These are phyloP conservation scores for Pyrus bretschneideri DNA, from an alignment of 306 rosid genomes.

Conservation along the genomic window DNA sequence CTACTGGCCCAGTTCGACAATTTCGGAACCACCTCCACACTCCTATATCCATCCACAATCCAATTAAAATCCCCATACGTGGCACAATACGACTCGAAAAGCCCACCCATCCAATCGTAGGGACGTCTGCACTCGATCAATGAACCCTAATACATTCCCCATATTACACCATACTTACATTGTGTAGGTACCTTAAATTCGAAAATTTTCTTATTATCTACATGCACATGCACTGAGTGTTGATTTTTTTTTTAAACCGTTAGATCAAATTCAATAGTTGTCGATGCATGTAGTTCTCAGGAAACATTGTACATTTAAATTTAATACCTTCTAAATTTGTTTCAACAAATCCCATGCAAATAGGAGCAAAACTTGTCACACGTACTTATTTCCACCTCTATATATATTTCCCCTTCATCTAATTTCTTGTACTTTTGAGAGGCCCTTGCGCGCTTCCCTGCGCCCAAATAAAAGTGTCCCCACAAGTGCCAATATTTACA, in stretches of 20 bases:
- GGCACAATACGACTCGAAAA: not conserved
- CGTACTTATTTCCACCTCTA: not conserved
- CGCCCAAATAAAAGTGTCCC: not conserved
- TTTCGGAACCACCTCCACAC: not conserved
- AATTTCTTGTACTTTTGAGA: constrained; percentile 5
- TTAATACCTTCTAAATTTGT: not conserved
- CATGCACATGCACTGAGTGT: not conserved
- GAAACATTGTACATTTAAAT: too few species aligned
- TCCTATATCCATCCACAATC: not conserved
- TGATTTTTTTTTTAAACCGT: too few species aligned
- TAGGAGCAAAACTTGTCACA: not conserved
- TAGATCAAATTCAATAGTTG: too few species aligned
- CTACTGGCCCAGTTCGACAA: not conserved
- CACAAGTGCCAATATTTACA: not conserved
- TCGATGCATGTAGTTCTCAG: too few species aligned
- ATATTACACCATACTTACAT: too few species aligned
- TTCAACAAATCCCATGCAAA: constrained; percentile 8
- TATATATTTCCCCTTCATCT: not conserved
- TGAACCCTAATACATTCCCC: not conserved
- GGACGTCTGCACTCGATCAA: not conserved
- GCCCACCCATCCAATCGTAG: not conserved
- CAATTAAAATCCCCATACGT: not conserved
- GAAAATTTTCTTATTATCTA: not conserved
- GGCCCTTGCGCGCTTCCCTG: not conserved
- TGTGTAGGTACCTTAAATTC: not conserved